Percentiles rank a stretch among this genome's conserved stretches.
Conservation (phyloP, 371 early-diverging fungal genomes). For the Paraphysoderma sedebokerense region DNA sequence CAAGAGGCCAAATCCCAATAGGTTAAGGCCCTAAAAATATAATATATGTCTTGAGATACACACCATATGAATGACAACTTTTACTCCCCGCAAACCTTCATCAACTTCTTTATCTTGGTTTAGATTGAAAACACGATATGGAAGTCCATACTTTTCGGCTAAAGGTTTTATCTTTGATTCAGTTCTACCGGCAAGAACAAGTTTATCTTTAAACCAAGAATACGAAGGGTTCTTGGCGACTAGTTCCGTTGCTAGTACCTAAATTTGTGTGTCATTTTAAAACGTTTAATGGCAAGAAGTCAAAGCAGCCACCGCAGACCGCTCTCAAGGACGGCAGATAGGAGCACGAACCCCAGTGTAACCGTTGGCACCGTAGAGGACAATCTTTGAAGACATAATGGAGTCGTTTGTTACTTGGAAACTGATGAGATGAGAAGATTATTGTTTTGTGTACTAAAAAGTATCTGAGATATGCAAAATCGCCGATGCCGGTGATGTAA, state of each 20-base stretch:
- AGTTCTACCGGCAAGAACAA: not conserved
- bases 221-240: not conserved
- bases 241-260: not conserved
- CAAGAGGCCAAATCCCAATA: too few species aligned
- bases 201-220: not conserved
- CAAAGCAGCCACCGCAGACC: not conserved
- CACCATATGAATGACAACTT: not conserved
- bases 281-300: not conserved
- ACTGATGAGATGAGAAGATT: too few species aligned
- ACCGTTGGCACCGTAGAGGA: constrained; percentile 2
- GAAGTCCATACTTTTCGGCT: not conserved
- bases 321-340: not conserved
- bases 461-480: too few species aligned
- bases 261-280: not conserved
- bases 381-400: too few species aligned
- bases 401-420: too few species aligned
- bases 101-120: not conserved
- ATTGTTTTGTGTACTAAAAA: too few species aligned
- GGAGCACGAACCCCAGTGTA: not conserved
- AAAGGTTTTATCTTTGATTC: not conserved
- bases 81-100: not conserved
- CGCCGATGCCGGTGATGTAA: too few species aligned
- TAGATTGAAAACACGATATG: not conserved
- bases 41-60: too few species aligned
- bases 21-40: too few species aligned